Evolutionary conservation across 2,329 filamentous ascomycete species (phyloP).

Genomic region (Calonectria pteridis): DNA sequence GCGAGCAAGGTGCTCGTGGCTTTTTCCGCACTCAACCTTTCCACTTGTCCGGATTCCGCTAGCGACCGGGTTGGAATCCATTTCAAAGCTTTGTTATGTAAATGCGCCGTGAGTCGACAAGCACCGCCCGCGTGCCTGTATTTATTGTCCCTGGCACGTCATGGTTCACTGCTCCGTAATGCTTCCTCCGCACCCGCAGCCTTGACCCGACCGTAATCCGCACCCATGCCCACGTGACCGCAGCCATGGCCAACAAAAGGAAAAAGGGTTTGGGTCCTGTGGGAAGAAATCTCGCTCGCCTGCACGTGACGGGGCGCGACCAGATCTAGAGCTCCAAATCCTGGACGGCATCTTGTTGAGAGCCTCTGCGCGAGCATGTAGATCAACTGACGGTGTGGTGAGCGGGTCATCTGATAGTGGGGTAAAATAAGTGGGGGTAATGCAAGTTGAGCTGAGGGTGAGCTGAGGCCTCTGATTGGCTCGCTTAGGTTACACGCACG

Average conservation of each 20-base stretch:
- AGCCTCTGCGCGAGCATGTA: not conserved
- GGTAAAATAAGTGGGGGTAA: too few species aligned
- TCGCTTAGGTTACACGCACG: too few species aligned
- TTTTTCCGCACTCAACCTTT: slow-evolving; percentile 7
- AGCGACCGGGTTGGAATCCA: not conserved
- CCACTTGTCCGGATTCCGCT: slow-evolving; percentile 4
- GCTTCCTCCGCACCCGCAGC: not conserved
- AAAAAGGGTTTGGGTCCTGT: not conserved
- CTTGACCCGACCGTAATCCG: not conserved
- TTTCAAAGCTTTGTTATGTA: not conserved
- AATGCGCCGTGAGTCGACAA: not conserved
- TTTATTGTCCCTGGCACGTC: not conserved
- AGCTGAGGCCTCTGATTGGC: too few species aligned
- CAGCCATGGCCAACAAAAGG: not conserved
- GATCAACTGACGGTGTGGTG: too few species aligned
- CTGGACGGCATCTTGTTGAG: not conserved
- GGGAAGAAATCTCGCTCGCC: not conserved
- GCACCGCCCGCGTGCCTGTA: not conserved
- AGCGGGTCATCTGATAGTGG: too few species aligned
- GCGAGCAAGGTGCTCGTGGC: not conserved
- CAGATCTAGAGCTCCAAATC: not conserved
- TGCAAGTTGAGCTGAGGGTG: too few species aligned
- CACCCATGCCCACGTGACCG: not conserved
- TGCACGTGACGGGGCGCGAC: not conserved
- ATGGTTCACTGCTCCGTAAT: not conserved